Conservation (phyloP, 2,329 filamentous ascomycete genomes). For the Seiridium unicorne region DNA sequence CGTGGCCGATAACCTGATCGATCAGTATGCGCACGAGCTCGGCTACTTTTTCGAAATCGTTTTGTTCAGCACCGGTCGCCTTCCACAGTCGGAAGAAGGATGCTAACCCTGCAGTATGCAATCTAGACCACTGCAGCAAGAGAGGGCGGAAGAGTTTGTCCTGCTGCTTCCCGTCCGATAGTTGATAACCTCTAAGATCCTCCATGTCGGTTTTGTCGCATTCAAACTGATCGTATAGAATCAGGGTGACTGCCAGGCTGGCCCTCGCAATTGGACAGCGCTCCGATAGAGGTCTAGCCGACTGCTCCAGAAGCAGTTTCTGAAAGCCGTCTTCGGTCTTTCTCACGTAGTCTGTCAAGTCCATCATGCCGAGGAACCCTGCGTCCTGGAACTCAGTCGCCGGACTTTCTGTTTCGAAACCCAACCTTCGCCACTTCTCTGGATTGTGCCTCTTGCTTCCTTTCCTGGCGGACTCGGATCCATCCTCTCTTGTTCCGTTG, state of each 20-base stretch:
- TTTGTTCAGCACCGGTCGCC: conserved; percentile 75
- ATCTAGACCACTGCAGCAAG: conserved; percentile 85
- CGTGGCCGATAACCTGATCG: conserved; percentile 83
- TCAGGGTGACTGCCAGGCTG: conserved; percentile 81
- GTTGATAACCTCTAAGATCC: conserved; percentile 73
- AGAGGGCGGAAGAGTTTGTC: conserved; percentile 86
- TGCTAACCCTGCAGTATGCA: conserved; percentile 83
- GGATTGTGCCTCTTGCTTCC: conserved; percentile 74
- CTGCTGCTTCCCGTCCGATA: conserved; percentile 74
- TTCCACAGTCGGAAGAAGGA: conserved; percentile 94
- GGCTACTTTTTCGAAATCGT: conserved; percentile 90
- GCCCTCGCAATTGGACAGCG: conserved; percentile 86
- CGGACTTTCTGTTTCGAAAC: conserved; percentile 89
- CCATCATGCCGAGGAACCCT: conserved; percentile 96
- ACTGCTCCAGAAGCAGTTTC: conserved; percentile 88
- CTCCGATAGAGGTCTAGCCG: conserved; percentile 65
- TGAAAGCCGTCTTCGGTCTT: conserved; percentile 92
- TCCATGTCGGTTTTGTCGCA: conserved; percentile 81
- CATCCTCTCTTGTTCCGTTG: conserved; percentile 33
- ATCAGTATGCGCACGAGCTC: conserved; percentile 88
- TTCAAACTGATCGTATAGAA: conserved; percentile 94
- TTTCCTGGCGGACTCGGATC: conserved; percentile 46
- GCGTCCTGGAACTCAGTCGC: conserved; percentile 80
- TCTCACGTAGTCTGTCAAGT: conserved; percentile 87
- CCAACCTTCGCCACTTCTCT: conserved; percentile 88